phyloP scores from a whole-genome alignment of 345 rosid genomes.

The Salix suchowensis region DNA sequence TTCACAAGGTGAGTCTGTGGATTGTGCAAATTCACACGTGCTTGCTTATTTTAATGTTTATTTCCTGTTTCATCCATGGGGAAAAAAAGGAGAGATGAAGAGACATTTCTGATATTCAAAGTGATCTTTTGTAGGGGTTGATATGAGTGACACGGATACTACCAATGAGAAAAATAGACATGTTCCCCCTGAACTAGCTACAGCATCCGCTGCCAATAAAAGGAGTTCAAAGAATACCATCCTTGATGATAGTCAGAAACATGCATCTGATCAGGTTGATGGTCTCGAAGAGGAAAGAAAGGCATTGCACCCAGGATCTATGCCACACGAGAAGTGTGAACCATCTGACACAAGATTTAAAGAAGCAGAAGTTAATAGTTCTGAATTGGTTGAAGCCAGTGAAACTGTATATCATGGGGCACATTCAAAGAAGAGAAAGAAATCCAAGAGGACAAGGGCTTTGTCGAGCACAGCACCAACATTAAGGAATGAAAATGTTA shows the following conservation, averaged over 20 bases:
- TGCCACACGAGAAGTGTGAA: background rate
- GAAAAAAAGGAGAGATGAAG: background rate
- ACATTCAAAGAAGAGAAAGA: conserved; percentile 42
- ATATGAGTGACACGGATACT: background rate
- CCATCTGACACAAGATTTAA: background rate
- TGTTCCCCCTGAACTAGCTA: conserved; percentile 5
- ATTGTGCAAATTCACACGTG: background rate
- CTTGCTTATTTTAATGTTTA: background rate
- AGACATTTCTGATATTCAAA: conserved; percentile 14
- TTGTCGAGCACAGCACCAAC: conserved; percentile 11
- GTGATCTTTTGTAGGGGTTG: conserved; percentile 19
- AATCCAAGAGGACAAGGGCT: conserved; percentile 33
- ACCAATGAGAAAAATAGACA: conserved; percentile 15
- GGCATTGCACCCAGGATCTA: background rate
- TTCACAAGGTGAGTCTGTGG: conserved; percentile 24
- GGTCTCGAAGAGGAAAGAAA: conserved; percentile 14
- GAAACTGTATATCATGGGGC: conserved; percentile 17
- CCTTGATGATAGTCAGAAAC: conserved; percentile 1
- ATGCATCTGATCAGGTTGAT: conserved; percentile 4
- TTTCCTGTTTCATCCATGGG: background rate
- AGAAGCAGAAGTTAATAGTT: background rate
- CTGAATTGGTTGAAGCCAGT: background rate
- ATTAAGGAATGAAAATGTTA: conserved; percentile 19
- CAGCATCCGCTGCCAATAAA: conserved; percentile 2
- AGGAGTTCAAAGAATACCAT: background rate